Evolutionary conservation across 306 rosid genomes (phyloP), one percentile per base, ranked within the genome.

Genomic region (Nissolia schottii): DNA sequence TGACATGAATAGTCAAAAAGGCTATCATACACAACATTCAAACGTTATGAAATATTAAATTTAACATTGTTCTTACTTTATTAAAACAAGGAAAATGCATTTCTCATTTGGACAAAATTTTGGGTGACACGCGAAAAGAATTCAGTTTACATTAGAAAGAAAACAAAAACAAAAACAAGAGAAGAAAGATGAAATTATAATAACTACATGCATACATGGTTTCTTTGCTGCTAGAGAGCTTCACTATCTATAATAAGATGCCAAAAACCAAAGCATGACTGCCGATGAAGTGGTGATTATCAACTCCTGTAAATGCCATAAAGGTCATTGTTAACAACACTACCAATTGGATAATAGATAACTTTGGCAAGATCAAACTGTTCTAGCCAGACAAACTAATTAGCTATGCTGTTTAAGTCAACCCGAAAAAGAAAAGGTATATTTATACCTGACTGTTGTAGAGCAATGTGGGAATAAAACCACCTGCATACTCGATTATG

Each of bases 401-500:
- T 38, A 27, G 38, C 58, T 1, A 35, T 22, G 28, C 29, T 16
- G 15, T 43, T 7, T 35, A 49, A 32, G 38, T 55, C 64, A 34
- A 62, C 7, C 27, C 25, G 49, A 23, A 61, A 73, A 31, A 13
- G 4, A 27, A 12, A n/a, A 12, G 9, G 3, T 23, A 54, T 50
- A 53, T 63, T 57, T 19, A 69, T 89, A 94, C 99, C 99, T 94
- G 99, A 78, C 72, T 91, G 81, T 91, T 87, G 89, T 89, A 94
- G 28, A 94, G 85, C 61, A 85, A 23, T n/a, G 67, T 70, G 53
- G 99, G 99, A 40, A 94, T 91, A 56, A 8, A 89, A 64, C 96
- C 78, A 62, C 96, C 88, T 3, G 74, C 57, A 81, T 68, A 85
- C 90, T 94, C 99, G 2, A 91, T 86, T 73, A 94, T 61, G 89